Evolutionary conservation across 164 flowering plant genomes (phyloP).

Genomic region (Houttuynia cordata): DNA sequence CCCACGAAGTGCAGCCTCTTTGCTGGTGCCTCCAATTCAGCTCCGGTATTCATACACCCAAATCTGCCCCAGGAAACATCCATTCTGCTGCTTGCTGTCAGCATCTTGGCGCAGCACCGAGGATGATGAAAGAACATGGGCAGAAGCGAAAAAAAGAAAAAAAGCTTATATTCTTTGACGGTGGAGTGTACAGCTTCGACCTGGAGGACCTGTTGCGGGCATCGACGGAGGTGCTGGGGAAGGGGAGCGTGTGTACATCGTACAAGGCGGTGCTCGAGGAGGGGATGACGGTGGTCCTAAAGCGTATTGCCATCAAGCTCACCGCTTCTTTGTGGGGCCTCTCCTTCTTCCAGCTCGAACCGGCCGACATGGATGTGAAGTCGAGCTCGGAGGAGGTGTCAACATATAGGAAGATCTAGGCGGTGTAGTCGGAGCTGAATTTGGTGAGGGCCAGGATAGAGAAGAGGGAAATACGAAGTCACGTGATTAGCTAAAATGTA

Average conservation of each 20-base stretch:
- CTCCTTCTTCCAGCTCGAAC: not conserved
- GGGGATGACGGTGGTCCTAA: slow-evolving; percentile 92
- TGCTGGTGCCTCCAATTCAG: no score
- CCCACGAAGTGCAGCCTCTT: no score
- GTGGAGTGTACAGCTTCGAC: slow-evolving; percentile 70
- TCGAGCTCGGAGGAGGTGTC: not conserved
- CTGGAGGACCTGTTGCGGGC: slow-evolving; percentile 92
- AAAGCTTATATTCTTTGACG: slow-evolving; percentile 68
- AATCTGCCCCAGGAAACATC: no score
- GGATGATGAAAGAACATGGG: no score
- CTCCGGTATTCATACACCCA: no score
- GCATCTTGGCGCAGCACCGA: slow-evolving; percentile 36
- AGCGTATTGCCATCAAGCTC: slow-evolving; percentile 36
- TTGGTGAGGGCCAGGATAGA: slow-evolving; percentile 8
- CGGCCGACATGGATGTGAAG: slow-evolving; percentile 1
- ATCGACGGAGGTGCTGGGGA: slow-evolving; percentile 94
- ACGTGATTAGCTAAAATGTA: no score
- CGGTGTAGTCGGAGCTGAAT: slow-evolving; percentile 7
- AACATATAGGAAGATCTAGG: not conserved
- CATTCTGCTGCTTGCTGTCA: no score
- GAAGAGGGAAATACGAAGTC: no score
- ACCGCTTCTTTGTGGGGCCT: slow-evolving; percentile 3
- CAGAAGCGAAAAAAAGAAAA: no score
- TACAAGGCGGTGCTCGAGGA: slow-evolving; percentile 96
- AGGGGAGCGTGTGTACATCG: slow-evolving; percentile 47